These are phyloP conservation scores for Agrostemma githago DNA, from an alignment of 148 eudicot genomes.

Conservation along the genomic window DNA sequence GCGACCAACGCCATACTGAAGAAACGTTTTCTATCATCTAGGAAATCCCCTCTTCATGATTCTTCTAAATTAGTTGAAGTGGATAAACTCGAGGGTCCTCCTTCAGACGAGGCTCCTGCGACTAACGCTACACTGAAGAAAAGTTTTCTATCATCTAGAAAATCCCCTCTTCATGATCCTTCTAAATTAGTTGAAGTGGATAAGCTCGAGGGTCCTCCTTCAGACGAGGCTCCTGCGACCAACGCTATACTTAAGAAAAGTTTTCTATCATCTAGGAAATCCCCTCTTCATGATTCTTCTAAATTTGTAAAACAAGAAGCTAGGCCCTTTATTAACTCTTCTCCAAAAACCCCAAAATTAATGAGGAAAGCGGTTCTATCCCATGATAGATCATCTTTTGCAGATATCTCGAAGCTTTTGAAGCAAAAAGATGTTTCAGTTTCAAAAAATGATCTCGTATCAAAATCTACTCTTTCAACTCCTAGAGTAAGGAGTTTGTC, in stretches of 20 bases:
- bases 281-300: conserved; percentile 21
- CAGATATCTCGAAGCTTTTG: conserved; percentile 24
- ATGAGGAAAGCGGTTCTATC: conserved; percentile 19
- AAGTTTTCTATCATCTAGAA: background rate
- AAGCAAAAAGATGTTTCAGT: conserved; percentile 32
- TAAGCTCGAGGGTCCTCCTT: conserved; percentile 28
- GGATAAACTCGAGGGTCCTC: conserved; percentile 29
- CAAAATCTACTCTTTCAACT: conserved; percentile 21
- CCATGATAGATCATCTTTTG: conserved; percentile 14
- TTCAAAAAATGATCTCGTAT: conserved; percentile 24
- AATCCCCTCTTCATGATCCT: too few species aligned
- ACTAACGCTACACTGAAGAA: conserved; percentile 3
- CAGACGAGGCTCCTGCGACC: conserved; percentile 12
- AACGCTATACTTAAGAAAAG: conserved; percentile 4
- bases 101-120: conserved; percentile 10
- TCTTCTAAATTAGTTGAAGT: background rate
- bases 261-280: conserved; percentile 14
- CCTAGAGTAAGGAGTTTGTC: conserved; percentile 22
- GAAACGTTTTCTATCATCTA: too few species aligned
- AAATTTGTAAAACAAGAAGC: conserved; percentile 15
- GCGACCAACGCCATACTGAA: too few species aligned
- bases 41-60: too few species aligned
- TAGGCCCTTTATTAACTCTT: conserved; percentile 13
- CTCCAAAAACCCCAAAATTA: conserved; percentile 16
- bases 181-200: background rate